Percentiles rank a stretch among this genome's conserved stretches.
phyloP scores from a whole-genome alignment of 2,329 filamentous ascomycete genomes.

The Microdochium trichocladiopsis region DNA sequence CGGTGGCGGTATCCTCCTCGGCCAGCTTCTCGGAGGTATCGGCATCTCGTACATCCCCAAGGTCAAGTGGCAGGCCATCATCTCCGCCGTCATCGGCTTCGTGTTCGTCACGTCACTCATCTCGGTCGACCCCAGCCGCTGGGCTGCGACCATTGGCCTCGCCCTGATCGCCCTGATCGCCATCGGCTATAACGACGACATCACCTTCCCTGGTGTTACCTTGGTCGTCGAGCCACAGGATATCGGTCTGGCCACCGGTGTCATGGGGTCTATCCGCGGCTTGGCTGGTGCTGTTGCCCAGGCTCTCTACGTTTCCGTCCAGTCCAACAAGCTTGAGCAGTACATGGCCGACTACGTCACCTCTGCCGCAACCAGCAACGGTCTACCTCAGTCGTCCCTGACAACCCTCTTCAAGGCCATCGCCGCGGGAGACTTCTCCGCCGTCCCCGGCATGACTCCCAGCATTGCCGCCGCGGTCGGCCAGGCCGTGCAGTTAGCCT shows the following conservation, averaged over 20 bases:
- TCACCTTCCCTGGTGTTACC: conserved; percentile 33
- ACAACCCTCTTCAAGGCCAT: conserved; percentile 19
- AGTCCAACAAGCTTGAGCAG: conserved; percentile 24
- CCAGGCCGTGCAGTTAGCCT: conserved; percentile 23
- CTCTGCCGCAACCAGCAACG: conserved; percentile 23
- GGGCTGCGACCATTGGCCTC: conserved; percentile 22
- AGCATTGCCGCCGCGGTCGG: conserved; percentile 18
- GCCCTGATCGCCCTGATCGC: conserved; percentile 19
- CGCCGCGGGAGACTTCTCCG: not conserved
- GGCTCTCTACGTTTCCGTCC: conserved; percentile 27
- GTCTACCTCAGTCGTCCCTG: conserved; percentile 22
- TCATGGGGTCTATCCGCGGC: conserved; percentile 36
- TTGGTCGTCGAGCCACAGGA: conserved; percentile 37
- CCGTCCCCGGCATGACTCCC: conserved; percentile 24
- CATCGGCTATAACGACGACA: conserved; percentile 30
- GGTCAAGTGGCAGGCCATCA: conserved; percentile 25
- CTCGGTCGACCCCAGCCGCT: conserved; percentile 16
- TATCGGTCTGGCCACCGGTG: conserved; percentile 34
- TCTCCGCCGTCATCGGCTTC: conserved; percentile 19
- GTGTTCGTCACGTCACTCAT: conserved; percentile 24
- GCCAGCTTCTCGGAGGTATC: conserved; percentile 27
- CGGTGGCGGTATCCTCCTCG: conserved; percentile 32
- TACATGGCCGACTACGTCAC: conserved; percentile 25
- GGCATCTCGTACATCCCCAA: conserved; percentile 26
- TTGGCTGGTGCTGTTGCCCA: conserved; percentile 29